Conservation (phyloP, 768 basidiomycete genomes). For the Pleurotus tuber-regium region DNA sequence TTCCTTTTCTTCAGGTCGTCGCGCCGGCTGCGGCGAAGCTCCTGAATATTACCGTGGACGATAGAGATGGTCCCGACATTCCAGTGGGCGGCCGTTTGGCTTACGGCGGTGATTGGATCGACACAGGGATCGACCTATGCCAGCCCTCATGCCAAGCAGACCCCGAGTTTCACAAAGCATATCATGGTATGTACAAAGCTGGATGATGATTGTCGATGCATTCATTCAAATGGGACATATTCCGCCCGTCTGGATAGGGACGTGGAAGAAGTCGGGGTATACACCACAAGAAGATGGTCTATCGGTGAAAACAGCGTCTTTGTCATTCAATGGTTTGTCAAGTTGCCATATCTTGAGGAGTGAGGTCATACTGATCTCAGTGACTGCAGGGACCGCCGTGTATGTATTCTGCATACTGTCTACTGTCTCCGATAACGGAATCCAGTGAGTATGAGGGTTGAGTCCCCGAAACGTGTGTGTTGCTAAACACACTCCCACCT, state of each 20-base stretch:
- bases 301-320: slow-evolving; percentile 1
- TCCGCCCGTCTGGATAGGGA: background rate
- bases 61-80: background rate
- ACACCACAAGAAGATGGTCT: background rate
- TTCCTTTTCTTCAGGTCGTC: no score
- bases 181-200: no score
- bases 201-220: no score
- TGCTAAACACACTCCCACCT: background rate
- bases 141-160: background rate
- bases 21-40: background rate
- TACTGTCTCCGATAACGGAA: background rate
- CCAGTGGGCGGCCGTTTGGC: background rate
- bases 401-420: slow-evolving; percentile 14
- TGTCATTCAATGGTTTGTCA: slow-evolving; percentile 9
- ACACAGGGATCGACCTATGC: background rate
- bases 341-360: background rate
- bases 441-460: background rate
- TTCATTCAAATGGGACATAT: no score
- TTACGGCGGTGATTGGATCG: background rate
- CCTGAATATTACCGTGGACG: background rate
- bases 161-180: background rate
- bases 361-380: background rate
- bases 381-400: slow-evolving; percentile 10
- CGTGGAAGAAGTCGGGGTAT: background rate
- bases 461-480: background rate